These are phyloP conservation scores for Lactarius akahatsu DNA, from an alignment of 768 basidiomycete genomes.

Conservation along the genomic window DNA sequence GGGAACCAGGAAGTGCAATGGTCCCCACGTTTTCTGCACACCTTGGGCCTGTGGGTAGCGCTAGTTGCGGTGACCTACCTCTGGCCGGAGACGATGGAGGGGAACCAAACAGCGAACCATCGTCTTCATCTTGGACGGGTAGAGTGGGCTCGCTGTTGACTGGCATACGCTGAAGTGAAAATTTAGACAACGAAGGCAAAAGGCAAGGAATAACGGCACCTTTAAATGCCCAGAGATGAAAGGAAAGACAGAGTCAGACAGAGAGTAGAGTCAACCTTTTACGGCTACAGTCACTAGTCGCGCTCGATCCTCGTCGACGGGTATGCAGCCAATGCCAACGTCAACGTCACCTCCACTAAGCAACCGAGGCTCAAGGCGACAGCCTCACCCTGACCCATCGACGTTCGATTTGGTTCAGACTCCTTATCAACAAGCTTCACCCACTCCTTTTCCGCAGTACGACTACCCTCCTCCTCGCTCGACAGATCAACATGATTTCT, in stretches of 20 bases:
- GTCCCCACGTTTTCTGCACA: slow-evolving; percentile 89
- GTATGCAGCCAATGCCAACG: not conserved
- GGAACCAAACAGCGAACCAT: slow-evolving; percentile 74
- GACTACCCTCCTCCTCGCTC: slow-evolving; percentile 1
- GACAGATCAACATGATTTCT: not conserved
- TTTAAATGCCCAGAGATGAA: slow-evolving; percentile 4
- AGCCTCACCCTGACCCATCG: slow-evolving; percentile 10
- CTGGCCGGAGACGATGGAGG: slow-evolving; percentile 65
- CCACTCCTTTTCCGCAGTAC: slow-evolving; percentile 11
- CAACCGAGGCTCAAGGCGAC: slow-evolving; percentile 12
- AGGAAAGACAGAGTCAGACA: not conserved
- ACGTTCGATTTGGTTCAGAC: slow-evolving; percentile 1
- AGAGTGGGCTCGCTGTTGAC: slow-evolving; percentile 20
- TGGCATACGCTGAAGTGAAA: slow-evolving; percentile 31
- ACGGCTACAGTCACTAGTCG: not conserved
- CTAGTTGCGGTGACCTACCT: slow-evolving; percentile 59
- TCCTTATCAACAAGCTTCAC: slow-evolving; percentile 2
- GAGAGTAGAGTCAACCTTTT: not conserved
- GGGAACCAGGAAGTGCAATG: slow-evolving; percentile 98
- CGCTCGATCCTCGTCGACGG: not conserved
- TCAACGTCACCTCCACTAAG: slow-evolving; percentile 1
- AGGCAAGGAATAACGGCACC: slow-evolving; percentile 13
- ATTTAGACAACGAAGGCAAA: slow-evolving; percentile 2
- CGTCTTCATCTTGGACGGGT: slow-evolving; percentile 30
- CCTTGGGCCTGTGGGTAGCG: slow-evolving; percentile 51